Conservation (phyloP, 176 grass and related monocot genomes). For the Oryza coarctata region DNA sequence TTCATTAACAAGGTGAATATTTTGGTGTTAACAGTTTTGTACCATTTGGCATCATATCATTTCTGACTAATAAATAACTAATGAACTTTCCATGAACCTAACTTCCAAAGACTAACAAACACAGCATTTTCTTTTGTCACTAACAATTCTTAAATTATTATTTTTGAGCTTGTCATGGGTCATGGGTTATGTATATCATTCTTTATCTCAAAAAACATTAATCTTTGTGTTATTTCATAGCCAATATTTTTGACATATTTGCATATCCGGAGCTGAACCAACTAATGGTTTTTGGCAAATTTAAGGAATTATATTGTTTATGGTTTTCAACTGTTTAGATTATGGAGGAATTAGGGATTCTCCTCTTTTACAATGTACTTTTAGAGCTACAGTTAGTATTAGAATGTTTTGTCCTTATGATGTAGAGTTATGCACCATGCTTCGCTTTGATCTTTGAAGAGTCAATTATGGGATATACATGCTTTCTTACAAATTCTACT, state of each 20-base stretch:
- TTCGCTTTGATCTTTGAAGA: neutral
- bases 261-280: neutral
- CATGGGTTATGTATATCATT: neutral
- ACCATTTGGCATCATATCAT: neutral
- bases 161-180: neutral
- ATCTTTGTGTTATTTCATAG: neutral
- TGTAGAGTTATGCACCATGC: neutral
- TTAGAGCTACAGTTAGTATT: neutral
- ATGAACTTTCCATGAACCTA: neutral
- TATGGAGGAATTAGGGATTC: neutral
- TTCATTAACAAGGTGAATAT: neutral
- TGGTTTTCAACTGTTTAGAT: neutral
- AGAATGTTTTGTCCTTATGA: neutral
- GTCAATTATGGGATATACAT: neutral
- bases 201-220: neutral
- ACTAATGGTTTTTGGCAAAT: neutral
- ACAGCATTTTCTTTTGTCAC: neutral
- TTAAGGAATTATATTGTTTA: neutral
- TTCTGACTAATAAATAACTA: neutral
- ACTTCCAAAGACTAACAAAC: neutral
- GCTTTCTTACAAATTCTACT: neutral
- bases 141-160: slow-evolving; percentile 9
- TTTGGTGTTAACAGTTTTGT: neutral
- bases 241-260: neutral
- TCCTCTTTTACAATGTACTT: neutral